Evolutionary conservation across 2,329 filamentous ascomycete genomes (phyloP).

Genomic region (Proliferodiscus dingleyae): DNA sequence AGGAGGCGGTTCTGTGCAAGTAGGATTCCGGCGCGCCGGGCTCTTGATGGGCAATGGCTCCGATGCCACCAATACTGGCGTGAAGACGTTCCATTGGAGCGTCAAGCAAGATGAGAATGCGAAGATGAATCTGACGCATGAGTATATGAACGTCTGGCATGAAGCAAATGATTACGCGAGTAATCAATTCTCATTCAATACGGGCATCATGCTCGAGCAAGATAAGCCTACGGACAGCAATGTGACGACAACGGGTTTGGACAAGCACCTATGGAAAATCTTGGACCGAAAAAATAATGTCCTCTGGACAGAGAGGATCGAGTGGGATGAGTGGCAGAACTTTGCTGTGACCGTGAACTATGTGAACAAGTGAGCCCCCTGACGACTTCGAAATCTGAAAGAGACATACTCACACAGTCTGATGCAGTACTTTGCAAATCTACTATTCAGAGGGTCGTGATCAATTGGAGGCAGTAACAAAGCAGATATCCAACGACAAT

Average conservation of each 20-base stretch:
- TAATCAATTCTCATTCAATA: conserved; percentile 51
- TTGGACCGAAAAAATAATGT: conserved; percentile 32
- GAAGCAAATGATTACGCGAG: conserved; percentile 43
- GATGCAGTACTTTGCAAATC: conserved; percentile 47
- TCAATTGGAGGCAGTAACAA: conserved; percentile 43
- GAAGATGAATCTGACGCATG: conserved; percentile 55
- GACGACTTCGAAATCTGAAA: neutral
- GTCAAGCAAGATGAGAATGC: conserved; percentile 46
- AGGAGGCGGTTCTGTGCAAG: conserved; percentile 43
- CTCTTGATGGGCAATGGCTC: conserved; percentile 45
- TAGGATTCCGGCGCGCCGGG: conserved; percentile 55
- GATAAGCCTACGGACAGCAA: conserved; percentile 34
- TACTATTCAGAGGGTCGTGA: conserved; percentile 49
- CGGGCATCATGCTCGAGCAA: conserved; percentile 46
- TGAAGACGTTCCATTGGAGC: conserved; percentile 59
- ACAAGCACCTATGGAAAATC: conserved; percentile 13
- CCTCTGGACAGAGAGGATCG: conserved; percentile 42
- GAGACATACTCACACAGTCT: conserved; percentile 16
- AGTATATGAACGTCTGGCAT: conserved; percentile 53
- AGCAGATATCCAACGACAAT: conserved; percentile 44
- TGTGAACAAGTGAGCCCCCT: conserved; percentile 42
- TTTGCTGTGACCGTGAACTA: conserved; percentile 56
- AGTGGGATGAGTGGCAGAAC: conserved; percentile 48
- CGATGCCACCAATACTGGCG: conserved; percentile 44
- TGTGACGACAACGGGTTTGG: conserved; percentile 34